Evolutionary conservation across 2,329 filamentous ascomycete species (phyloP), one percentile per base, ranked within the genome.

Genomic region (Aspergillus udagawae): DNA sequence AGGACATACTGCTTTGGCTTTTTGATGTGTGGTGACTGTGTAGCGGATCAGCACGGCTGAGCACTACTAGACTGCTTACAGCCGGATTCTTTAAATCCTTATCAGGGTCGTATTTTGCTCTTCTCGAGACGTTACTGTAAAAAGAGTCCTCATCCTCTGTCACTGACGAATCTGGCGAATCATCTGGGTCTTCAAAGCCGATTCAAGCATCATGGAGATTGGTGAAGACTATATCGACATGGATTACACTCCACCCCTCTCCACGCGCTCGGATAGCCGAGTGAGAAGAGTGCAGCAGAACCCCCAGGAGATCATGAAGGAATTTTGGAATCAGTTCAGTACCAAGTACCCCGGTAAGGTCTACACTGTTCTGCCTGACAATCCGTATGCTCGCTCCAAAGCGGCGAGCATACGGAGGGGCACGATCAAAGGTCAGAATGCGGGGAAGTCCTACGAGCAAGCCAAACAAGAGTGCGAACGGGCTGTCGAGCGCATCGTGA

Each of bases 301-400:
- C 7, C 88, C 89, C 0, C 89, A 92, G 70, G 81, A 85, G 57
- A 81, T 79, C 27, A 83, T 92, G 56, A 83, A 90, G 63, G 83
- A 88, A 59, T 91, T 91, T 68, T 92, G 89, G 89, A 74, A 79
- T 53, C 86, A 85, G 56, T 91, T 91, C 64, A 87, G 82, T 14
- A 85, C 86, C 52, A 89, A 87, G 67, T 81, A 82, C 27, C 89
- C 88, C 0, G 88, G 89, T 17, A 90, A 90, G 77, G 86, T 88
- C 23, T 88, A 86, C 29, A 87, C 84, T 1, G 80, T 91, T 48
- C 81, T 92, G 12, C 89, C 89, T 0, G 82, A 85, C 56, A 89
- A 88, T 62, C 77, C 83, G 5, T 86, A 88, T 67, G 82, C 84
- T 35, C 82, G 85, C 57, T 82, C 81, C 56, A 83, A 84, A 27